Evolutionary conservation across 2,329 filamentous ascomycete species (phyloP), one percentile per base, ranked within the genome.

Genomic region (Cordyceps pruinosa): DNA sequence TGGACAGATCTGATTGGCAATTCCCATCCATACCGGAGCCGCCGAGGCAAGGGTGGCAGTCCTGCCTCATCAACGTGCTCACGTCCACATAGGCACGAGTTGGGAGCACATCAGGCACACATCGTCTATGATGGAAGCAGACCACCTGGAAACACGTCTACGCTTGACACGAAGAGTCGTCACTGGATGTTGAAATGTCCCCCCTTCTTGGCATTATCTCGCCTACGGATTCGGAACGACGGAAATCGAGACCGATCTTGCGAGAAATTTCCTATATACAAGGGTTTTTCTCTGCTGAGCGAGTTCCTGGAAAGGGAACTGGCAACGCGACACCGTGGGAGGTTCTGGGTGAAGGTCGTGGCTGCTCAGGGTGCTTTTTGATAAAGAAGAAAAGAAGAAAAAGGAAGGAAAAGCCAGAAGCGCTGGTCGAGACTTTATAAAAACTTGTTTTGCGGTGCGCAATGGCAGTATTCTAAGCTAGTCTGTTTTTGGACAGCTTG

Each of bases 291-390:
- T 84, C 79, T 84, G 74, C 80, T 80, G 79, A 82, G 76, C 72
- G 66, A 70, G 77, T 76, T 77, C 74, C 74, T 61, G 60, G 54
- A 58, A 61, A n/a, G 66, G 72, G 72, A 74, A 77, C 79, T 78
- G 81, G 81, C 81, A 84, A 84, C 81, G 68, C 79, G 72, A 79
- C 81, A 83, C 80, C 80, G 81, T 84, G 69, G 73, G 67, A 66
- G 64, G 32, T 32, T 69, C 77, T 75, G 73, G 75, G 75, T 83
- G 80, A 79, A 73, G 80, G 81, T 84, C 81, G 81, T 84, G 81
- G 81, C 81, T 73, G 73, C 78, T 82, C 78, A 82, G 74, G 69
- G 75, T 72, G 76, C 79, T 84, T 83, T 83, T 84, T 84, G 80
- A 83, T 83, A 23, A 39, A 57, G 77, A 74, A 73, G 70, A 76